These are phyloP conservation scores for Ceratocystis cacaofunesta DNA, from an alignment of 2,329 filamentous ascomycete species.

Conservation along the genomic window DNA sequence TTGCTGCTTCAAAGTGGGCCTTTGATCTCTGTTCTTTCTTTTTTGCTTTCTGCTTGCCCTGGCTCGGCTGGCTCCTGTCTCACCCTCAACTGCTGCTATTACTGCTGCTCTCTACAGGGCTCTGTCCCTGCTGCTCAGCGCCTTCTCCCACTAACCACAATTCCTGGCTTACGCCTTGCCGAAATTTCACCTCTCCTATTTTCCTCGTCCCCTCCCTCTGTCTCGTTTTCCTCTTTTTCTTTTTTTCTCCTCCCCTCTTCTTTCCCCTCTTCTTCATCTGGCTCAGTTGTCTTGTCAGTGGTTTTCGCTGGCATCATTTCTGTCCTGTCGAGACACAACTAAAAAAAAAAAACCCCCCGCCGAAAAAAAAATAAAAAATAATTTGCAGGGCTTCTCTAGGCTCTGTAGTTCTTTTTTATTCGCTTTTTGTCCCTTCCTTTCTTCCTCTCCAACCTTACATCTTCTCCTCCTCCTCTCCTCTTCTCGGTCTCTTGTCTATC, in stretches of 20 bases:
- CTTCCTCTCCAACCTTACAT: slow-evolving; percentile 1
- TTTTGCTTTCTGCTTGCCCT: background rate
- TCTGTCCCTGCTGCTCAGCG: background rate
- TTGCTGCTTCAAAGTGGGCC: background rate
- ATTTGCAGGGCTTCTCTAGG: slow-evolving; percentile 14
- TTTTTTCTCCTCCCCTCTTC: background rate
- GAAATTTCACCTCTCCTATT: slow-evolving; percentile 14
- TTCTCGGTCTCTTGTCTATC: slow-evolving; percentile 15
- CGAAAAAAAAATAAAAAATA: slow-evolving; percentile 14
- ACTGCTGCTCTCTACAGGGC: background rate
- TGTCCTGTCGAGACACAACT: slow-evolving; percentile 17
- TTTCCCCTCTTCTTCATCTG: slow-evolving; percentile 13
- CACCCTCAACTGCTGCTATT: background rate
- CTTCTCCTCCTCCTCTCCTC: slow-evolving; percentile 1
- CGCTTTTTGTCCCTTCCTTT: slow-evolving; percentile 2
- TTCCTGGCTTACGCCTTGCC: slow-evolving; percentile 4
- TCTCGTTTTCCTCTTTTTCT: background rate
- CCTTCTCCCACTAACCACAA: background rate
- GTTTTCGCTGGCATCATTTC: slow-evolving; percentile 16
- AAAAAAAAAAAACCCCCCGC: background rate
- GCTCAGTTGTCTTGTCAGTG: slow-evolving; percentile 18
- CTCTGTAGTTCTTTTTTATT: slow-evolving; percentile 11
- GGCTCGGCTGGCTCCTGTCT: background rate
- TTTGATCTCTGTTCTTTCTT: background rate
- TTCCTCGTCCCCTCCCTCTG: slow-evolving; percentile 5